These are phyloP conservation scores for Solanum hybrid DNA, from an alignment of 305 asterid genomes.

Conservation along the genomic window DNA sequence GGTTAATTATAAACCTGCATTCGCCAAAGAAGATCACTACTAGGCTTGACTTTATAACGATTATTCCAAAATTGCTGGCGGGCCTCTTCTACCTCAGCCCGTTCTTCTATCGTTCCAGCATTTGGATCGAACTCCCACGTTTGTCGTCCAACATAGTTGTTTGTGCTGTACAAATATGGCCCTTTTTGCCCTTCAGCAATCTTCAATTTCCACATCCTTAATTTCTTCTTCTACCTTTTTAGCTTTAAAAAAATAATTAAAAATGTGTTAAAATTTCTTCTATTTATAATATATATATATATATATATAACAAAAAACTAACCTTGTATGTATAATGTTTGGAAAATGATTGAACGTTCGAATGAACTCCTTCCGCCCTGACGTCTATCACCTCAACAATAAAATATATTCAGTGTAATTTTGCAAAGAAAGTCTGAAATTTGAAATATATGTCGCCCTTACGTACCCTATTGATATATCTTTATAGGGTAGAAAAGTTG, in stretches of 20 bases:
- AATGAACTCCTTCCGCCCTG: background rate
- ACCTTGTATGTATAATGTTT: background rate
- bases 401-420: background rate
- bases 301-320: too few species aligned
- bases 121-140: too few species aligned
- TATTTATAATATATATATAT: too few species aligned
- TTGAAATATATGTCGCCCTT: background rate
- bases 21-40: conserved; percentile 52
- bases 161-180: too few species aligned
- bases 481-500: background rate
- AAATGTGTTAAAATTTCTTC: too few species aligned
- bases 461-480: background rate
- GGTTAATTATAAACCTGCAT: conserved; percentile 12
- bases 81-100: conserved; percentile 32
- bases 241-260: too few species aligned
- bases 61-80: conserved; percentile 43
- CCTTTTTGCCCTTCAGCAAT: too few species aligned
- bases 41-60: conserved; percentile 41
- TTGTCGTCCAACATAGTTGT: too few species aligned
- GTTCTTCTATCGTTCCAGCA: conserved; percentile 35
- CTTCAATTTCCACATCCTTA: too few species aligned
- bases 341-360: background rate
- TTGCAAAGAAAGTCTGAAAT: rapidly evolving
- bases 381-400: background rate
- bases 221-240: too few species aligned